Base-by-base conservation (phyloP, 2,329 filamentous ascomycete genomes). In the Penicillium crustosum region DNA sequence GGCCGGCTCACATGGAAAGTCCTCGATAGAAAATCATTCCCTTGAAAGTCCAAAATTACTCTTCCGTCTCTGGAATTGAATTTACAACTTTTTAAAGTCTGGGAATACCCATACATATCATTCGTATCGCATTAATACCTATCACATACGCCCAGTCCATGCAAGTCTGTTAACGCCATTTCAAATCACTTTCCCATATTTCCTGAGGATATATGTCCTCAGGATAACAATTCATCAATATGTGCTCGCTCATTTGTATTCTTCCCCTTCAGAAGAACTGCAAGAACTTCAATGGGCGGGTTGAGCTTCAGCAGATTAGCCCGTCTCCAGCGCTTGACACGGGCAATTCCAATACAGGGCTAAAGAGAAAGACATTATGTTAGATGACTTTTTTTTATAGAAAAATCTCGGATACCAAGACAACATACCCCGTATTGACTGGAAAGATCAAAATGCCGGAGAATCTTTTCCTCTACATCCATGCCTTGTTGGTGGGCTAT, bases 371-470 rank as follows among this genome's bases (percentile, higher is more conserved):
- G 39, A 19, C 3, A 23, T 23, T 2, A 25, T 38, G 49, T 63
- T 63, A 66, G 41, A 23, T 19, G 4, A n/a, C 31, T 8, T 35
- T 1, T 8, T 12, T 4, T 5, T 36, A 12, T 10, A 23, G 9
- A n/a, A 10, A 54, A 6, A 44, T 53, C 39, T 9, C 3, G 2
- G 7, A 9, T 5, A 43, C 15, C 29, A 2, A 45, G 49, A 27
- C 35, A n/a, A 86, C 90, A 79, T 85, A 96, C 92, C 56, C 94
- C 94, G 73, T 90, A 99, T 69, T 96, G 90, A 59, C 85, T 90
- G 70, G 88, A 94, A 64, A 96, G 89, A 73, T 99, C 94, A 76
- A 94, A 99, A 73, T 96, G 90, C 62, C 93, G 82, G 68, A 97
- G 76, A 27, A 97, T 86, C 80, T 93, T 96, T 81, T 97, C 93